These are phyloP conservation scores for Neurospora sp. DNA, from an alignment of 2,329 filamentous ascomycete genomes.

Conservation along the genomic window DNA sequence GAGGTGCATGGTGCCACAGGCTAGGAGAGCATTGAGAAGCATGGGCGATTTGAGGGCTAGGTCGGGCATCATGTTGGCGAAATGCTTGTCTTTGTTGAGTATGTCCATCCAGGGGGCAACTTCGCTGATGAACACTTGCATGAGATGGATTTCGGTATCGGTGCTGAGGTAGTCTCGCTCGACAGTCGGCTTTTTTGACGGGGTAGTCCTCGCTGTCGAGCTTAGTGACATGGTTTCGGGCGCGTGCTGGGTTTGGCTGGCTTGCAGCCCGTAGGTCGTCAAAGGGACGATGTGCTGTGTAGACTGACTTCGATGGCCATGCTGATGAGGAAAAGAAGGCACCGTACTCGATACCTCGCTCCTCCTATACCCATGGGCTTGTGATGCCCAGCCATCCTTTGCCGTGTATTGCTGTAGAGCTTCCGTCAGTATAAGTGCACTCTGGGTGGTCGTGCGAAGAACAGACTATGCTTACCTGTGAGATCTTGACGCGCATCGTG, in stretches of 20 bases:
- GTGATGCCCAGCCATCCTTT: conserved; percentile 5
- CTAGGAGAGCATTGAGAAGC: conserved; percentile 79
- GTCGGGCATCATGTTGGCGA: conserved; percentile 74
- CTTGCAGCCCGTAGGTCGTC: neutral
- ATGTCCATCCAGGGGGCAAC: conserved; percentile 93
- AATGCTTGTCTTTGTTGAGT: conserved; percentile 77
- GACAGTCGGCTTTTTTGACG: conserved; percentile 23
- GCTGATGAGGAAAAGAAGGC: conserved; percentile 25
- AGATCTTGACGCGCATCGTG: neutral
- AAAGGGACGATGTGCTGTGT: neutral
- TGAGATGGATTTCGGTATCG: conserved; percentile 72
- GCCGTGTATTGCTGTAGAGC: neutral
- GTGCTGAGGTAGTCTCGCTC: conserved; percentile 57
- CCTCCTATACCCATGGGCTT: conserved; percentile 20
- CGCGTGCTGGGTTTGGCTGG: neutral
- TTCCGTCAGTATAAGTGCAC: neutral
- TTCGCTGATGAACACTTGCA: conserved; percentile 87
- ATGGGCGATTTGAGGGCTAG: conserved; percentile 74
- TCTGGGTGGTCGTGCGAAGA: neutral
- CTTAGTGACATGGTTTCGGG: neutral
- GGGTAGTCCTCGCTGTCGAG: neutral
- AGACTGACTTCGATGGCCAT: neutral
- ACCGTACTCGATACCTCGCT: conserved; percentile 30
- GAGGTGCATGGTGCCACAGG: conserved; percentile 77
- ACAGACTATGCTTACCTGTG: neutral